Conservation (phyloP, 257 asterid genomes). For the Buddleja alternifolia region DNA sequence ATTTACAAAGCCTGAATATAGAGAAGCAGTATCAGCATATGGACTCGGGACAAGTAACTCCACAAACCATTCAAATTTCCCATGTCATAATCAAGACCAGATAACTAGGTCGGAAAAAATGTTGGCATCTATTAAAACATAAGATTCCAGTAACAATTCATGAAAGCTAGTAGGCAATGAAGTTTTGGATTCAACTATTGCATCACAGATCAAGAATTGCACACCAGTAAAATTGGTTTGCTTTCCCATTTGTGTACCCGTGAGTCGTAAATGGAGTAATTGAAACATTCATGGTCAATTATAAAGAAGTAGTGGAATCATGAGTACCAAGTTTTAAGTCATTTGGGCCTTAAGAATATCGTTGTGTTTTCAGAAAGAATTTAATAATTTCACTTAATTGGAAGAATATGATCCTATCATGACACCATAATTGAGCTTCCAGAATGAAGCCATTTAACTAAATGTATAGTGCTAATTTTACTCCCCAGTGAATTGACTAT, state of each 20-base stretch:
- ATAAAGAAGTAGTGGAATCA: neutral
- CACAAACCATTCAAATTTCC: conserved; percentile 11
- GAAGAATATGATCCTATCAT: neutral
- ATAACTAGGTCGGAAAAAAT: neutral
- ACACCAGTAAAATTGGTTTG: neutral
- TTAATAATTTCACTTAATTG: neutral
- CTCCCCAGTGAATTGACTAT: conserved; percentile 16
- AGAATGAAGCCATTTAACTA: neutral
- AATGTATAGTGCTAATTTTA: conserved; percentile 1
- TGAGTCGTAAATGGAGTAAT: conserved; percentile 1
- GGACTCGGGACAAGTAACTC: conserved; percentile 18
- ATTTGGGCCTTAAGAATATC: conserved; percentile 11
- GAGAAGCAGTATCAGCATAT: conserved; percentile 37
- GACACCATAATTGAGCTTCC: neutral
- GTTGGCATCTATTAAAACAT: neutral
- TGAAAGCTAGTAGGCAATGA: conserved; percentile 13
- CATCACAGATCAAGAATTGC: conserved; percentile 19
- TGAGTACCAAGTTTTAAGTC: conserved; percentile 6
- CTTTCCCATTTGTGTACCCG: neutral
- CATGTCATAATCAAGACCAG: conserved; percentile 18
- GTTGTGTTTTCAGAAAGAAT: conserved; percentile 13
- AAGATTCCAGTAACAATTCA: conserved; percentile 8
- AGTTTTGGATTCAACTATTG: neutral
- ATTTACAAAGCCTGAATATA: conserved; percentile 73
- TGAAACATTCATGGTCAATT: conserved; percentile 9